Evolutionary conservation across 257 asterid species (phyloP).

Genomic region (Pogostemon cablin): DNA sequence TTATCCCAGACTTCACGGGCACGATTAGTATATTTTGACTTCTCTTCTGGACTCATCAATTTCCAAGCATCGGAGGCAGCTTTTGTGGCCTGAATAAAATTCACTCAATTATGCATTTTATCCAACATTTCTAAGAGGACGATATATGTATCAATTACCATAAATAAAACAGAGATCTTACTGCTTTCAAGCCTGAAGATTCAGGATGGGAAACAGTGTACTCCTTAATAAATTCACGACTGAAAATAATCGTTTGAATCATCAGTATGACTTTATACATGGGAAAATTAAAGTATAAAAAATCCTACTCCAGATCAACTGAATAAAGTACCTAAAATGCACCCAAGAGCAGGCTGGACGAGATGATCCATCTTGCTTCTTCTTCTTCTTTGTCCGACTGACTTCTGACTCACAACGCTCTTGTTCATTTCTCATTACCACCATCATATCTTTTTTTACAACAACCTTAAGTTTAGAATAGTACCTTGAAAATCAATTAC

Average conservation of each 20-base stretch:
- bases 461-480: constrained; percentile 49
- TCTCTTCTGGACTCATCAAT: constrained; percentile 85
- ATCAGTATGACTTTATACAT: constrained; percentile 24
- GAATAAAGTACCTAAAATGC: constrained; percentile 74
- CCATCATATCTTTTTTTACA: constrained; percentile 56
- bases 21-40: constrained; percentile 86
- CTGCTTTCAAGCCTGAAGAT: constrained; percentile 92
- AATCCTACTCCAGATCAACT: constrained; percentile 22
- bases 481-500: constrained; percentile 28
- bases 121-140: background rate
- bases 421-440: constrained; percentile 61
- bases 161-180: constrained; percentile 42
- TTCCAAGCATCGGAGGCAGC: constrained; percentile 99
- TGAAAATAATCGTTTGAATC: constrained; percentile 34
- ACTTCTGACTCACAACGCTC: constrained; percentile 69
- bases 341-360: constrained; percentile 99
- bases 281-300: background rate
- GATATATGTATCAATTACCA: background rate
- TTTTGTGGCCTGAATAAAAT: constrained; percentile 78
- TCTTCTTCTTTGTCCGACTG: constrained; percentile 74
- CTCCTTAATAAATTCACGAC: constrained; percentile 95
- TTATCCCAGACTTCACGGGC: constrained; percentile 98
- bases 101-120: constrained; percentile 9
- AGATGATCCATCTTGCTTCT: constrained; percentile 69
- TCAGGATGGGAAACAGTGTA: constrained; percentile 95